Percentiles rank a stretch among this genome's conserved stretches.
phyloP scores from a whole-genome alignment of 495 filamentous ascomycete genomes.

The Lophiotrema nucula region DNA sequence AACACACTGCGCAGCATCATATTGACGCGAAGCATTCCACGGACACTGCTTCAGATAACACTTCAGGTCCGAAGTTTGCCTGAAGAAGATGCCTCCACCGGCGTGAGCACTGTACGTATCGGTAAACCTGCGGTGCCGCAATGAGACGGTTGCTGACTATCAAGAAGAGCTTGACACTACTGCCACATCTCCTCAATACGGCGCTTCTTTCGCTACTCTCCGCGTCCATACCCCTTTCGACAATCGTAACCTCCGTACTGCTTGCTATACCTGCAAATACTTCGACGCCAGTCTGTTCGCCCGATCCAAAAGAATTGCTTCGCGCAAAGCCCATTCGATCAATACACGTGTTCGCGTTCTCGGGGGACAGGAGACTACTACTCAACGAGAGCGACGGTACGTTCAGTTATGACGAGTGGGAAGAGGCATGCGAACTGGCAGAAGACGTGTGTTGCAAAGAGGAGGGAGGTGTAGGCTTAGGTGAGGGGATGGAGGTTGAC shows the following conservation, averaged over 20 bases:
- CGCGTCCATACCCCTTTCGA: constrained; percentile 70
- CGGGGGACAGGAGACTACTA: constrained; percentile 69
- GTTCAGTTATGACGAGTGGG: constrained; percentile 77
- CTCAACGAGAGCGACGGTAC: constrained; percentile 77
- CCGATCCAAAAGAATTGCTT: constrained; percentile 50
- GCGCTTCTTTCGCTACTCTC: constrained; percentile 71
- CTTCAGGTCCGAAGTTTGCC: constrained; percentile 67
- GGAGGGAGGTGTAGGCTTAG: constrained; percentile 48
- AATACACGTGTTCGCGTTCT: constrained; percentile 71
- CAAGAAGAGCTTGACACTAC: constrained; percentile 66
- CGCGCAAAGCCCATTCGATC: constrained; percentile 56
- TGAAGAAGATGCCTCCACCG: constrained; percentile 35
- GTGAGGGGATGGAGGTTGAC: constrained; percentile 43
- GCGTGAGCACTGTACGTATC: constrained; percentile 9
- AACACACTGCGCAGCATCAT: constrained; percentile 67
- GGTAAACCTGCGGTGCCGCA: no score
- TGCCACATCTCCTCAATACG: constrained; percentile 74
- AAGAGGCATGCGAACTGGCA: constrained; percentile 64
- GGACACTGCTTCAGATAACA: constrained; percentile 67
- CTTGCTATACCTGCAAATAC: constrained; percentile 58
- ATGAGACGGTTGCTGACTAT: not conserved
- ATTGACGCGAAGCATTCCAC: constrained; percentile 65
- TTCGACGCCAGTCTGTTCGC: constrained; percentile 51
- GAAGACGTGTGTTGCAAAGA: constrained; percentile 57
- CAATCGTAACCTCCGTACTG: constrained; percentile 63